Evolutionary conservation across 768 basidiomycete species (phyloP).

Genomic region (Lactarius quietus): DNA sequence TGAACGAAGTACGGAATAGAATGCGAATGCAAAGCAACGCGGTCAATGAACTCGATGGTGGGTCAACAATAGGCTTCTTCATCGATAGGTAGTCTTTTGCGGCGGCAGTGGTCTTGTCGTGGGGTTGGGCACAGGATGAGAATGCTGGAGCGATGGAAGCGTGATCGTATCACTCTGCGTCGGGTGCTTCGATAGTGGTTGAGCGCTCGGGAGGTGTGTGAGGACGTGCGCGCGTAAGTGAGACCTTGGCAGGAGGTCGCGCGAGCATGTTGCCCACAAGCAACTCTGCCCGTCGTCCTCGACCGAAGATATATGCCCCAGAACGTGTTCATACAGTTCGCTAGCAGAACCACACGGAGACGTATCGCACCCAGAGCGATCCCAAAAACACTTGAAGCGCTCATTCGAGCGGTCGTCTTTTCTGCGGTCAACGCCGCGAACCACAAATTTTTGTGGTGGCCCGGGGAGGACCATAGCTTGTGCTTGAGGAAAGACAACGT

Average conservation of each 20-base stretch:
- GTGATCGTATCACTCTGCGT: conserved; percentile 74
- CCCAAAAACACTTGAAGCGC: conserved; percentile 77
- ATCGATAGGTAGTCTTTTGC: conserved; percentile 60
- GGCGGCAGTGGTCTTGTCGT: conserved; percentile 70
- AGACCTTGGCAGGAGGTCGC: conserved; percentile 43
- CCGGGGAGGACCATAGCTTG: conserved; percentile 82
- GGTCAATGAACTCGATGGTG: conserved; percentile 71
- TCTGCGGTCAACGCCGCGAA: conserved; percentile 76
- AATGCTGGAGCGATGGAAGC: conserved; percentile 49
- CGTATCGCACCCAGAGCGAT: conserved; percentile 52
- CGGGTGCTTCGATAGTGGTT: conserved; percentile 54
- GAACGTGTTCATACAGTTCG: conserved; percentile 72
- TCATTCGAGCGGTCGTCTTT: conserved; percentile 56
- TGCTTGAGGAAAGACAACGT: conserved; percentile 77
- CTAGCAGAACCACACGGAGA: conserved; percentile 48
- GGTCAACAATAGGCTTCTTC: conserved; percentile 54
- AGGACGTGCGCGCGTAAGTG: conserved; percentile 64
- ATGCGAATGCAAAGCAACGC: conserved; percentile 81
- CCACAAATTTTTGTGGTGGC: conserved; percentile 73
- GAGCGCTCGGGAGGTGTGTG: conserved; percentile 67
- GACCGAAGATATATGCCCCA: conserved; percentile 44
- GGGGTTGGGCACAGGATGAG: conserved; percentile 57
- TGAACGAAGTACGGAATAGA: conserved; percentile 76
- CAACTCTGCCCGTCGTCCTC: conserved; percentile 52
- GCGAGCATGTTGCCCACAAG: conserved; percentile 68